These are phyloP conservation scores for Fagopyrum homotropicum DNA, from an alignment of 148 eudicot genomes.

Conservation along the genomic window DNA sequence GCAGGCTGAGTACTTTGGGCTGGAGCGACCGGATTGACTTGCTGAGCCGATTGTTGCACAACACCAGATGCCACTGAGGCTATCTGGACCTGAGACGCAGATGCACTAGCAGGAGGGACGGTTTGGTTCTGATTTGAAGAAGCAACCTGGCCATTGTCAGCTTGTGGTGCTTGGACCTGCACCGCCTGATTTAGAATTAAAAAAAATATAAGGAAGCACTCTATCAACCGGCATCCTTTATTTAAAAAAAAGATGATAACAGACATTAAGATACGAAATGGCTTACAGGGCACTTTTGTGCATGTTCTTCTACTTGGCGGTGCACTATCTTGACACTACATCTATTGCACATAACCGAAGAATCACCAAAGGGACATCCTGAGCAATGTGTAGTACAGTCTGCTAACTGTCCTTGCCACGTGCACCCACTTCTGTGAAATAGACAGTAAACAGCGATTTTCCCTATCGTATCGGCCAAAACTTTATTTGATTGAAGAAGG, in stretches of 20 bases:
- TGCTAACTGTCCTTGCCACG: constrained; percentile 82
- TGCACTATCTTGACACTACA: constrained; percentile 86
- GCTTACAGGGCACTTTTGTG: constrained; percentile 75
- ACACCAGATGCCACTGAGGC: constrained; percentile 30
- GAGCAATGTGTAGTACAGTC: constrained; percentile 72
- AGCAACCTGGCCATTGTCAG: constrained; percentile 30
- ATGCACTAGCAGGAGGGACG: constrained; percentile 25
- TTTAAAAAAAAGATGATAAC: background rate
- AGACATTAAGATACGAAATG: background rate
- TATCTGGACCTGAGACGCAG: constrained; percentile 47
- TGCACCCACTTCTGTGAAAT: constrained; percentile 85
- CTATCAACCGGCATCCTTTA: background rate
- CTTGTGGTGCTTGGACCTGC: constrained; percentile 45
- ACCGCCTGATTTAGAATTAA: constrained; percentile 40
- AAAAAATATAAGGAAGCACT: background rate
- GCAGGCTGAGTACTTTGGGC: constrained; percentile 41
- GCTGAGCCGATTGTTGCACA: constrained; percentile 39
- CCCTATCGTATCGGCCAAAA: constrained; percentile 71
- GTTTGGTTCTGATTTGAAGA: constrained; percentile 36
- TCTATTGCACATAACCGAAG: constrained; percentile 82
- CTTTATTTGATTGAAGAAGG: constrained; percentile 64
- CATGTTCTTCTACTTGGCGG: constrained; percentile 95
- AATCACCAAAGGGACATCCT: constrained; percentile 77
- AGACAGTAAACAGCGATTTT: constrained; percentile 78
- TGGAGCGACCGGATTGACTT: constrained; percentile 35